A percentile compares a stretch with the other conserved stretches of the same genome.
phyloP scores from a whole-genome alignment of 2,329 filamentous ascomycete species.

The Myriosclerotinia duriaeana region DNA sequence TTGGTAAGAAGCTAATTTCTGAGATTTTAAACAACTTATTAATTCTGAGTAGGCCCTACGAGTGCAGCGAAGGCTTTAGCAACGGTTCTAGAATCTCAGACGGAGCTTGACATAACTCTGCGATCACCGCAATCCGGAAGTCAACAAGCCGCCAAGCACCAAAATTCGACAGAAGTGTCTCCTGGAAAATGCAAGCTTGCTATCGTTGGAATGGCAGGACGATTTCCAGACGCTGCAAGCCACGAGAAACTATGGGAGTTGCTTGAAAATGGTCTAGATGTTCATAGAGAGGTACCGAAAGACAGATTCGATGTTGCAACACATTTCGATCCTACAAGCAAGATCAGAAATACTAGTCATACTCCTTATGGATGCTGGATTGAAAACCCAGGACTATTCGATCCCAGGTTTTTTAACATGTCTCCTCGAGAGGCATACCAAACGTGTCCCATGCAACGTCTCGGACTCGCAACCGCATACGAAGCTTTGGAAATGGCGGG shows the following conservation, averaged over 20 bases:
- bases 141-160: not conserved
- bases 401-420: conserved; percentile 86
- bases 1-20: conserved; percentile 39
- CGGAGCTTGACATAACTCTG: conserved; percentile 19
- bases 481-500: conserved; percentile 81
- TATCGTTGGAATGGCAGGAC: conserved; percentile 79
- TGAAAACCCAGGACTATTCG: conserved; percentile 73
- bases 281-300: conserved; percentile 63
- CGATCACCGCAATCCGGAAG: not conserved
- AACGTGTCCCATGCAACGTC: conserved; percentile 77
- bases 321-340: conserved; percentile 70
- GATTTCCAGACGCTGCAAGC: conserved; percentile 71
- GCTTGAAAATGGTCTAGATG: conserved; percentile 71
- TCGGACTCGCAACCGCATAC: conserved; percentile 74
- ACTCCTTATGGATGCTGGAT: conserved; percentile 72
- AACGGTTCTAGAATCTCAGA: conserved; percentile 20
- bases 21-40: not conserved
- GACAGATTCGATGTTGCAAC: conserved; percentile 73
- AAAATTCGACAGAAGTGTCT: conserved; percentile 18
- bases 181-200: conserved; percentile 50
- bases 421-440: conserved; percentile 77
- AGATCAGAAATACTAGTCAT: conserved; percentile 63
- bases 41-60: conserved; percentile 50
- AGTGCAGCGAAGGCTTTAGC: conserved; percentile 44
- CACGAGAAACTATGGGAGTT: conserved; percentile 74